A percentile compares a stretch with the other conserved stretches of the same genome.
Conservation (phyloP, 1,284 basidiomycete species). For the Sphagnurus paluster region DNA sequence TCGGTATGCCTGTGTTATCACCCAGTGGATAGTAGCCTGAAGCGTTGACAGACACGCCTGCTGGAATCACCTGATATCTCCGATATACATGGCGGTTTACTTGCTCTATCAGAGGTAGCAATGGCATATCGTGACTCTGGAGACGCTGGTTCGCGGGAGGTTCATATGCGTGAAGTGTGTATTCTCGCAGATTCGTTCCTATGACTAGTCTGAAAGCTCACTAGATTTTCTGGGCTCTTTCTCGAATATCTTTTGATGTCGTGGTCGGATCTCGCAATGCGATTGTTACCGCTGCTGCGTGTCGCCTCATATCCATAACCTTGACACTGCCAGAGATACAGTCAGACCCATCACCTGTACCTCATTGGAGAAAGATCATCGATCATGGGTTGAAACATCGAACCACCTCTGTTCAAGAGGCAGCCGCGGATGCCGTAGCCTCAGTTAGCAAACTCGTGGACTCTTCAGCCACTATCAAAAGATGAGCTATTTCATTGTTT, state of each 20-base stretch:
- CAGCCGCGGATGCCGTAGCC: slow-evolving; percentile 65
- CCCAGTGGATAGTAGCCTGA: slow-evolving; percentile 7
- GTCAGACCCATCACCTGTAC: slow-evolving; percentile 39
- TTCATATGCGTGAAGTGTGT: slow-evolving; percentile 28
- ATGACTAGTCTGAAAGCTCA: slow-evolving; percentile 1
- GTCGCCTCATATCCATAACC: slow-evolving; percentile 68
- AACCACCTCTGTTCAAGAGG: slow-evolving; percentile 68
- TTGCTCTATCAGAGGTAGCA: slow-evolving; percentile 74
- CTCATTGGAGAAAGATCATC: slow-evolving; percentile 69
- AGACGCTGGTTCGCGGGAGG: slow-evolving; percentile 25
- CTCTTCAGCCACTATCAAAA: slow-evolving; percentile 60
- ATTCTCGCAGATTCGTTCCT: neutral
- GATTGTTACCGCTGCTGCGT: slow-evolving; percentile 73
- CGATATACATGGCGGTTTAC: slow-evolving; percentile 83
- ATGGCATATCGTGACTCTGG: slow-evolving; percentile 42
- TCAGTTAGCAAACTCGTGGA: slow-evolving; percentile 68
- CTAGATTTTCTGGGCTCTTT: slow-evolving; percentile 62
- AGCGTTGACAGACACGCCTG: slow-evolving; percentile 48
- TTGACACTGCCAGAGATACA: slow-evolving; percentile 59
- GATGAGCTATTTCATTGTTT: slow-evolving; percentile 52
- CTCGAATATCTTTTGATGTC: slow-evolving; percentile 51
- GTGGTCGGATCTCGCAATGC: slow-evolving; percentile 75
- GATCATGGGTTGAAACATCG: slow-evolving; percentile 75
- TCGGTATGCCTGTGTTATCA: slow-evolving; percentile 39
- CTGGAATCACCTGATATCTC: slow-evolving; percentile 67